A percentile compares a stretch with the other conserved stretches of the same genome.
These are phyloP conservation scores for Diplodia corticola DNA, from an alignment of 2,329 filamentous ascomycete genomes.

Conservation along the genomic window DNA sequence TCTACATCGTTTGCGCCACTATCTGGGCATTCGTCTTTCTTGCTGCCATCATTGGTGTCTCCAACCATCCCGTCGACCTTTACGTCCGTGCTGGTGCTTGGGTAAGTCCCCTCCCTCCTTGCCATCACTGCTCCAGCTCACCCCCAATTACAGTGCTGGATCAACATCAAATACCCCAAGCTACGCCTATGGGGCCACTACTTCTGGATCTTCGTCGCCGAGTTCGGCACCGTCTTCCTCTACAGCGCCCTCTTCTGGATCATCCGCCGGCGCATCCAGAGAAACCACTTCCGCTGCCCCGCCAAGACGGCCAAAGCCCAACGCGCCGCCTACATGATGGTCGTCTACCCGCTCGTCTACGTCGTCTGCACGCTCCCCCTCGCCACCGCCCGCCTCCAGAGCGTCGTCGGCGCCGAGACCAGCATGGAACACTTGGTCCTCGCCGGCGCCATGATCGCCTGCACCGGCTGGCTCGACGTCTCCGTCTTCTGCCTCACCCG, in stretches of 20 bases:
- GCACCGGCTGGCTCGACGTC: conserved; percentile 60
- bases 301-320: conserved; percentile 39
- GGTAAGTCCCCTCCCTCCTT: conserved; percentile 35
- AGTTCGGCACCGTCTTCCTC: conserved; percentile 54
- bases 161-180: conserved; percentile 55
- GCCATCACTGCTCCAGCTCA: not conserved
- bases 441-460: conserved; percentile 58
- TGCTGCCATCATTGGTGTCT: conserved; percentile 56
- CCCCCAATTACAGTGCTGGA: conserved; percentile 56
- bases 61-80: conserved; percentile 46
- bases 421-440: conserved; percentile 51
- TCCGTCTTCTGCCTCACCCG: conserved; percentile 60
- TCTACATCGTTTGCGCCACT: conserved; percentile 51
- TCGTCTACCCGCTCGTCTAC: conserved; percentile 69
- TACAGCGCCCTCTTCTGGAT: conserved; percentile 49
- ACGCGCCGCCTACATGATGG: conserved; percentile 58
- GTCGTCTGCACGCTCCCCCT: conserved; percentile 68
- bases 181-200: conserved; percentile 64
- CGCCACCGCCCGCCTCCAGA: conserved; percentile 63
- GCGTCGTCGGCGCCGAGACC: conserved; percentile 55
- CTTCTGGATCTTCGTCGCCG: conserved; percentile 62
- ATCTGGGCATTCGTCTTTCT: conserved; percentile 63
- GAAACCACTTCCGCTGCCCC: conserved; percentile 37
- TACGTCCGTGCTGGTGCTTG: conserved; percentile 68
- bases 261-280: conserved; percentile 40